Evolutionary conservation across 768 basidiomycete genomes (phyloP).

Genomic region (Solioccasus polychromus): DNA sequence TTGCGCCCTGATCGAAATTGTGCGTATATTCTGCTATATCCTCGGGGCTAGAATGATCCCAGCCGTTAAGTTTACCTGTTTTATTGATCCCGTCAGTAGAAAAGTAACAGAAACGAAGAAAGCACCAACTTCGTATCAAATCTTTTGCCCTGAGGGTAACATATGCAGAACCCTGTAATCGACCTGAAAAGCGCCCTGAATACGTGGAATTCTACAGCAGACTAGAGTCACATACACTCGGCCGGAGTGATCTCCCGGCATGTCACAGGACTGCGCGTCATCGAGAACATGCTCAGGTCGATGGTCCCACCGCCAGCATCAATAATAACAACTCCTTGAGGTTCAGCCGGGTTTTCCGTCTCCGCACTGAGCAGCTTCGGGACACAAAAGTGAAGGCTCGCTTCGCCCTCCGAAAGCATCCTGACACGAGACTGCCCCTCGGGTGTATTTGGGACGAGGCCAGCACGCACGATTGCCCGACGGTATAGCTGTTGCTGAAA

Average conservation of each 20-base stretch:
- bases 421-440: slow-evolving; percentile 17
- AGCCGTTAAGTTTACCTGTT: slow-evolving; percentile 9
- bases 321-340: slow-evolving; percentile 34
- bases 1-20: slow-evolving; percentile 7
- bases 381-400: slow-evolving; percentile 35
- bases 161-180: slow-evolving; percentile 45
- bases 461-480: slow-evolving; percentile 18
- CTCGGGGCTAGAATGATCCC: neutral
- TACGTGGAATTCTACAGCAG: neutral
- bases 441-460: slow-evolving; percentile 12
- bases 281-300: slow-evolving; percentile 36
- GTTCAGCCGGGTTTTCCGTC: too few species aligned
- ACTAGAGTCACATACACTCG: slow-evolving; percentile 17
- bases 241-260: slow-evolving; percentile 34
- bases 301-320: slow-evolving; percentile 18
- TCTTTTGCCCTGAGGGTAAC: slow-evolving; percentile 39
- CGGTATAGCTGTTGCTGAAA: slow-evolving; percentile 22
- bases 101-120: neutral
- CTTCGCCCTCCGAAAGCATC: slow-evolving; percentile 23
- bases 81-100: neutral
- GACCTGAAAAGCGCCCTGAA: slow-evolving; percentile 28
- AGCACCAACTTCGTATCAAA: slow-evolving; percentile 33
- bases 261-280: slow-evolving; percentile 14
- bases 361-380: slow-evolving; percentile 28
- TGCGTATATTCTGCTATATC: slow-evolving; percentile 3